Percentiles rank a stretch among this genome's conserved stretches.
These are phyloP conservation scores for Nicotiana paniculata DNA, from an alignment of 257 asterid genomes.

Conservation along the genomic window DNA sequence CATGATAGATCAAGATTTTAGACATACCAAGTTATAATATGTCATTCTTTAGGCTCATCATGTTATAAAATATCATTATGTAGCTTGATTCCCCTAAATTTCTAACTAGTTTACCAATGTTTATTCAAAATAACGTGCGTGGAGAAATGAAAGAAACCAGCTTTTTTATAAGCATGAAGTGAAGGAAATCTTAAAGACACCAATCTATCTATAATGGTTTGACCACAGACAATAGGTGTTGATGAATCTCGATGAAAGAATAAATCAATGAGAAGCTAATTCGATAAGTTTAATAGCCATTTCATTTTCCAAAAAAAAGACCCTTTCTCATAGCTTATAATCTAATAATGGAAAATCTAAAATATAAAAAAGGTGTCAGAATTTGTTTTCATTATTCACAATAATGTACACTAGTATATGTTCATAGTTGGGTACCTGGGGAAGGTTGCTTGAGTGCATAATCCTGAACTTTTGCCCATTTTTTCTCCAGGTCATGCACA, in stretches of 20 bases:
- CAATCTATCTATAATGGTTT: not conserved
- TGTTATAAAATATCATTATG: not conserved
- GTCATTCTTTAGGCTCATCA: not conserved
- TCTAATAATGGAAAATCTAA: too few relatives aligned
- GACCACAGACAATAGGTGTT: not conserved
- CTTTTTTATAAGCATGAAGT: too few relatives aligned
- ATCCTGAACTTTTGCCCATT: conserved; percentile 70
- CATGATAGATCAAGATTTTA: not conserved
- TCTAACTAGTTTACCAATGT: not conserved
- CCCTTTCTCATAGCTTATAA: too few relatives aligned
- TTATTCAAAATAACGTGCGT: not conserved
- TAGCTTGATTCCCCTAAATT: not conserved
- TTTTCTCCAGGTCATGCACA: conserved; percentile 58
- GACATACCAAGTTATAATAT: not conserved
- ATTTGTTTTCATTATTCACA: not conserved
- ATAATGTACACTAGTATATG: not conserved
- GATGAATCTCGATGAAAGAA: not conserved
- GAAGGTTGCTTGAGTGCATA: conserved; percentile 70
- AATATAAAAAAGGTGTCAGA: too few relatives aligned
- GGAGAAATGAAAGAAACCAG: not conserved
- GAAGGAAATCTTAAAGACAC: not conserved
- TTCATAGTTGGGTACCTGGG: conserved; percentile 44
- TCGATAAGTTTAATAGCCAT: too few relatives aligned
- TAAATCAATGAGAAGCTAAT: too few relatives aligned
- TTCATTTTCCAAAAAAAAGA: too few relatives aligned